Percentiles rank a stretch among this genome's conserved stretches.
These are phyloP conservation scores for Phaeodactylum tricornutum DNA, from an alignment of 108 stramenopile species.

Conservation along the genomic window DNA sequence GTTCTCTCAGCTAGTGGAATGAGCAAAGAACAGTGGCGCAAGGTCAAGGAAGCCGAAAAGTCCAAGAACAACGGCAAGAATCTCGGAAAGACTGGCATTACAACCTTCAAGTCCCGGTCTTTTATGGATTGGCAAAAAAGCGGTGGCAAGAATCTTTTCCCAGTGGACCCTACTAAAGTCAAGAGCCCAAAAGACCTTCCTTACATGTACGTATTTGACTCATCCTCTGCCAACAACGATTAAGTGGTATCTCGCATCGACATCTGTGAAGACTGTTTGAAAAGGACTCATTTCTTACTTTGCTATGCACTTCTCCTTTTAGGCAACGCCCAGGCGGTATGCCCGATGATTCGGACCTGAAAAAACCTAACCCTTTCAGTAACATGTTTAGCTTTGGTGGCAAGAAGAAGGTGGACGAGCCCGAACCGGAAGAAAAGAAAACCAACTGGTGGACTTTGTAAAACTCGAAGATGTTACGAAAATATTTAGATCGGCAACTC, in stretches of 20 bases:
- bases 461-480: conserved; percentile 1
- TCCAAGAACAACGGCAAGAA: conserved; percentile 70
- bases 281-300: neutral
- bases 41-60: conserved; percentile 65
- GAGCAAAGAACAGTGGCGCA: conserved; percentile 70
- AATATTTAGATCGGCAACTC: too few relatives aligned
- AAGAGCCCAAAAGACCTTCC: conserved; percentile 66
- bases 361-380: conserved; percentile 11
- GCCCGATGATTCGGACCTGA: conserved; percentile 68
- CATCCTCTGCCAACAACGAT: neutral
- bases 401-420: conserved; percentile 45
- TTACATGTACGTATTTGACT: conserved; percentile 55
- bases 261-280: neutral
- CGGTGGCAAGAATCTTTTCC: conserved; percentile 80
- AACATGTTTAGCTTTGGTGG: neutral
- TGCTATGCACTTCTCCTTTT: neutral
- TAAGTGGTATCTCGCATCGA: neutral
- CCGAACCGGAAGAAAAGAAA: conserved; percentile 42
- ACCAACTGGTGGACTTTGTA: conserved; percentile 84
- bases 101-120: conserved; percentile 71
- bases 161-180: conserved; percentile 71
- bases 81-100: conserved; percentile 70
- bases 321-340: conserved; percentile 67
- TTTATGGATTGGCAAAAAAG: conserved; percentile 83
- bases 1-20: conserved; percentile 39